Conservation (phyloP, 2,329 filamentous ascomycete genomes). For the Fusarium beomiforme region DNA sequence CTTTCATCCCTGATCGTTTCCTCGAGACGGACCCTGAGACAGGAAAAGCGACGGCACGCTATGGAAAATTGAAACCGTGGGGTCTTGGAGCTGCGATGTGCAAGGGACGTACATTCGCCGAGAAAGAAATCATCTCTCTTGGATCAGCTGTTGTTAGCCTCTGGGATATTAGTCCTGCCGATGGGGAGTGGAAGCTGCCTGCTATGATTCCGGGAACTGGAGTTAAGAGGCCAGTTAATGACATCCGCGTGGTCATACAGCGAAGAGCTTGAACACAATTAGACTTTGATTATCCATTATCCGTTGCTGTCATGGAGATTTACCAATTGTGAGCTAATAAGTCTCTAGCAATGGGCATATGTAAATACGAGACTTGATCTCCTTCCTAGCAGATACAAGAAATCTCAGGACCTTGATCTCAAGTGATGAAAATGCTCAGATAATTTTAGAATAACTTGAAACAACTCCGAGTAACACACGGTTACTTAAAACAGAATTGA, state of each 20-base stretch:
- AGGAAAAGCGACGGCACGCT: constrained; percentile 21
- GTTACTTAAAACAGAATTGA: too few relatives aligned
- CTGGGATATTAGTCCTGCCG: constrained; percentile 25
- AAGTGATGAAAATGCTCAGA: too few relatives aligned
- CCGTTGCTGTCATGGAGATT: too few relatives aligned
- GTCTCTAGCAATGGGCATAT: not conserved
- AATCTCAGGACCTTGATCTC: too few relatives aligned
- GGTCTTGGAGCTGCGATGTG: constrained; percentile 36
- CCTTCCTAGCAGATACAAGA: too few relatives aligned
- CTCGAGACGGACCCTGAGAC: constrained; percentile 15
- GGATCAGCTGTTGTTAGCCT: constrained; percentile 26
- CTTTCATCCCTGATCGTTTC: constrained; percentile 37
- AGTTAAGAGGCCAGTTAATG: constrained; percentile 19
- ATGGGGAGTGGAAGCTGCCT: constrained; percentile 21
- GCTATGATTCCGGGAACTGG: constrained; percentile 23
- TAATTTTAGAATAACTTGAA: too few relatives aligned
- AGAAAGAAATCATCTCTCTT: constrained; percentile 35
- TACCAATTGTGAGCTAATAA: too few relatives aligned
- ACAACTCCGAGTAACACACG: too few relatives aligned
- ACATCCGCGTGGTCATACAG: constrained; percentile 35
- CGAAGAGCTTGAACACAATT: not conserved
- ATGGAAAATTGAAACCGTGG: constrained; percentile 38
- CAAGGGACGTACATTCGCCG: constrained; percentile 41
- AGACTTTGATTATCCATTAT: not conserved
- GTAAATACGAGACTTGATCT: not conserved